phyloP scores from a whole-genome alignment of 352 stramenopile species.

The Pythium graminicola region DNA sequence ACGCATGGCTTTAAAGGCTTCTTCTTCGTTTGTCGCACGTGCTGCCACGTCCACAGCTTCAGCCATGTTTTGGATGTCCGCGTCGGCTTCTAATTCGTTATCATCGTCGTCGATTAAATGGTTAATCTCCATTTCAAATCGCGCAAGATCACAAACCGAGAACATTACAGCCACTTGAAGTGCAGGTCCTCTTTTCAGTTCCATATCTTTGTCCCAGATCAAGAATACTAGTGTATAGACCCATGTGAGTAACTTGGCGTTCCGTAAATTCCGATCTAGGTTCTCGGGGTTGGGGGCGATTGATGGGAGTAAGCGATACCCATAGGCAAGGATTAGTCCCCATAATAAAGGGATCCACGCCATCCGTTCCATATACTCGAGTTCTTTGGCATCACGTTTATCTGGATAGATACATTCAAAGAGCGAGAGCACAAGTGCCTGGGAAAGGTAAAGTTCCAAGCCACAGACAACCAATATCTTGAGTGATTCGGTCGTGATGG shows the following conservation, averaged over 20 bases:
- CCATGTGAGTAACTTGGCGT: slow-evolving; percentile 65
- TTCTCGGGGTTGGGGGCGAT: slow-evolving; percentile 50
- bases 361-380: slow-evolving; percentile 62
- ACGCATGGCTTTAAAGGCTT: slow-evolving; percentile 20
- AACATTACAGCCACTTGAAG: slow-evolving; percentile 69
- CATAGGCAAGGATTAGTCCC: slow-evolving; percentile 45
- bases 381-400: slow-evolving; percentile 54
- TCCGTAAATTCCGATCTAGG: slow-evolving; percentile 59
- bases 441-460: slow-evolving; percentile 68
- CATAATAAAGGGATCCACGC: slow-evolving; percentile 48
- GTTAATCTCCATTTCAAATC: slow-evolving; percentile 72
- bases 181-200: slow-evolving; percentile 55
- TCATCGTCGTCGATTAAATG: slow-evolving; percentile 58
- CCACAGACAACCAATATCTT: slow-evolving; percentile 53
- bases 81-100: slow-evolving; percentile 9
- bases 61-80: slow-evolving; percentile 9
- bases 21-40: slow-evolving; percentile 1
- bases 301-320: slow-evolving; percentile 30
- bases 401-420: slow-evolving; percentile 52
- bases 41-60: slow-evolving; percentile 5
- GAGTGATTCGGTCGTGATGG: slow-evolving; percentile 31
- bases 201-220: slow-evolving; percentile 67
- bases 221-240: slow-evolving; percentile 52
- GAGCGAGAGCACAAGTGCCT: slow-evolving; percentile 60
- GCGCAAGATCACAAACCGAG: slow-evolving; percentile 52